Evolutionary conservation across 2,329 filamentous ascomycete genomes (phyloP), one percentile per base, ranked within the genome.

Genomic region (Thelonectria discophora): DNA sequence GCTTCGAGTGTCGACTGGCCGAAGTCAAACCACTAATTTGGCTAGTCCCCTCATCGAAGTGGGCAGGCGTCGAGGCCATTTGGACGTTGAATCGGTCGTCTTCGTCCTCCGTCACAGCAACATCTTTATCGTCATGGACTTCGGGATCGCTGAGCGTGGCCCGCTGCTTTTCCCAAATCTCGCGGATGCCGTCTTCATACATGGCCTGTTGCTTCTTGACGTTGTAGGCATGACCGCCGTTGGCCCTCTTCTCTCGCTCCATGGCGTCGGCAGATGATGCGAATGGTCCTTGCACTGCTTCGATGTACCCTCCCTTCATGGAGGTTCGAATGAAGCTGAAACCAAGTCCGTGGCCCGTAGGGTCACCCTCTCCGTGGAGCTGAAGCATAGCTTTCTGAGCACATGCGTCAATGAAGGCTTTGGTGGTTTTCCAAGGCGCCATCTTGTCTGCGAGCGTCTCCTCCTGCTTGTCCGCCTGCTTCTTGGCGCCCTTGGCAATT

Each of bases 291-390:
- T 87, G 86, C 24, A 96, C 86, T 18, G 93, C 90, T 73, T 94
- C 92, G 77, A 97, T 86, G 63, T 88, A 99, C 0, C 95, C 95
- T 64, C 95, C 95, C 78, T 99, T 99, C 95, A 99, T 99, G 1
- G 93, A 97, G 0, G 94, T 97, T 73, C 95, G 93, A 76, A 99
- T 94, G 76, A 99, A 97, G 75, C 92, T 97, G 81, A 98, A 97
- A 2, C 92, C 95, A 62, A 97, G 88, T 2, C 95, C 95, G 71
- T 94, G 91, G 21, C 93, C 93, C 0, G 94, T 97, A 3, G 95
- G 95, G 74, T 99, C 95, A 58, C 95, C 95, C 67, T 96, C 92
- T 18, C 95, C 95, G 70, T 97, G 94, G 12, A 99, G 85, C 69
- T 94, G 91, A 47, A 99, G 85, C 95, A 99, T 99, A 3, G 95